Base-by-base conservation (phyloP, 768 basidiomycete species). In the Coprinellus aureogranulatus region DNA sequence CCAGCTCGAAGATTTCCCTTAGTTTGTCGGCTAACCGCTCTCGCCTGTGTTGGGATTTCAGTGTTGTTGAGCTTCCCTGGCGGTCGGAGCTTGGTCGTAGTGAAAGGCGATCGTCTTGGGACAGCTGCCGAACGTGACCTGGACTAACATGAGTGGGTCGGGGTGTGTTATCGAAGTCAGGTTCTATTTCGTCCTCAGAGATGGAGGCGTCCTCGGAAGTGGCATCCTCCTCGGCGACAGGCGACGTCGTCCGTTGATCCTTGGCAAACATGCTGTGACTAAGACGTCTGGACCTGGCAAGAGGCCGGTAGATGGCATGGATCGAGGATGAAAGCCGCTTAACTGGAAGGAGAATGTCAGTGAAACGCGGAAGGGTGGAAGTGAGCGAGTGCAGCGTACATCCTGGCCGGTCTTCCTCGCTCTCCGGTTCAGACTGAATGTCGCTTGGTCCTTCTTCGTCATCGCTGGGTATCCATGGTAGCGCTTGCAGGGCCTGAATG, bases 401-500 rank as follows among this genome's bases (percentile, higher is more conserved):
- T 49, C 68, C 62, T 59, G 70, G 70, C 70, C 76, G 78, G 25
- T 85, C 89, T 28, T 89, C 89, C 48, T 89, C 89, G 59, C 86
- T 87, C 47, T 88, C 87, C 0, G 80, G 76, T 54, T 83, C 82
- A 14, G 70, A 70, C 28, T 78, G 72, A 3, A 69, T 65, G 49
- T 77, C 71, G 47, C 76, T 77, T 58, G 77, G 65, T 27, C 77
- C 70, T 48, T 87, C 89, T 40, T 89, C 87, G 30, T 88, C 86
- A 55, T 92, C 88, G 9, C 81, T 78, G 58, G 86, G 84, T 31
- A 81, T 79, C 88, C 87, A 90, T 20, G 92, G 92, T 41, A 93
- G 77, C 1, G 90, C 92, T 65, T 93, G 92, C 14, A 94, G 77
- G 3, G 90, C 92, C 72, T 93, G 92, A 39, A 94, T 93, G 50